Conservation (phyloP, 306 rosid species). For the Vigna mungo region DNA sequence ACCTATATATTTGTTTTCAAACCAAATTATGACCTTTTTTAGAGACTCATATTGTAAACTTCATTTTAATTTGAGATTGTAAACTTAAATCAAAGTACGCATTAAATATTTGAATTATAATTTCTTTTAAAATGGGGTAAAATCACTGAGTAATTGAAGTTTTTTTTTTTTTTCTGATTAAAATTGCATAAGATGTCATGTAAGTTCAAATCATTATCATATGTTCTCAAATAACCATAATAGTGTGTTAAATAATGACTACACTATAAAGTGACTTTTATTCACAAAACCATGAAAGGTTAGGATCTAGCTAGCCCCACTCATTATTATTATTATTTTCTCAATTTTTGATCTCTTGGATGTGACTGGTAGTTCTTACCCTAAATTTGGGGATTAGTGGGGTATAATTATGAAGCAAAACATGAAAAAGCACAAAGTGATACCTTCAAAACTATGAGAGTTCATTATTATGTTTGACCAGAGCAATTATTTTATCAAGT, state of each 20-base stretch:
- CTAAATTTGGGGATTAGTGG: constrained; percentile 48
- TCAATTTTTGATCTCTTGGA: not conserved
- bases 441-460: constrained; percentile 14
- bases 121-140: not conserved
- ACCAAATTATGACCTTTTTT: not conserved
- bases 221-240: constrained; percentile 4
- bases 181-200: not conserved
- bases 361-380: not conserved
- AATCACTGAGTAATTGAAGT: not conserved
- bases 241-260: not conserved
- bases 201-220: not conserved
- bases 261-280: not conserved
- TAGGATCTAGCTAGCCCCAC: constrained; percentile 16
- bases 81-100: not conserved
- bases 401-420: constrained; percentile 39
- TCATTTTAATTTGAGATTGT: too few species aligned
- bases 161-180: not conserved
- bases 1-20: not conserved
- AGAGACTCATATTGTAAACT: not conserved
- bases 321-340: not conserved
- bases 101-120: too few species aligned
- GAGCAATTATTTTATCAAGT: constrained; percentile 1
- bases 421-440: constrained; percentile 29
- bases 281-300: not conserved
- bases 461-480: constrained; percentile 50